These are phyloP conservation scores for Lactarius hengduanensis DNA, from an alignment of 768 basidiomycete species.

Conservation along the genomic window DNA sequence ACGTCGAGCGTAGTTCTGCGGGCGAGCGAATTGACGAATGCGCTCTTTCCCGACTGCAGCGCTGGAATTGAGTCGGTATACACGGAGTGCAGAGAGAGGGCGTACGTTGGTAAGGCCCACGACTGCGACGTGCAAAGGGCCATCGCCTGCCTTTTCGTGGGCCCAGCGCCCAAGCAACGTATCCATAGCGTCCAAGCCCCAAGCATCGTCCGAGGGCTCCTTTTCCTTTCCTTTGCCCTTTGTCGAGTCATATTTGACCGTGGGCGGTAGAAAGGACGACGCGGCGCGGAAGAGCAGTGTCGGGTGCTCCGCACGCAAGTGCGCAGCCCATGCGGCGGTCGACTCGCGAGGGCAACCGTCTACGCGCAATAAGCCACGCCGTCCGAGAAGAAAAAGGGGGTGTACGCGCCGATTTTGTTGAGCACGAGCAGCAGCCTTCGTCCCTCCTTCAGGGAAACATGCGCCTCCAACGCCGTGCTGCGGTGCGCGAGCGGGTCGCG, in stretches of 20 bases:
- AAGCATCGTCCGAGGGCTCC: constrained; percentile 52
- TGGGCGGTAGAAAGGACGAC: constrained; percentile 57
- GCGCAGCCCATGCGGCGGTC: constrained; percentile 62
- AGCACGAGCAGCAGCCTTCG: constrained; percentile 64
- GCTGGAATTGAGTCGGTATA: constrained; percentile 7
- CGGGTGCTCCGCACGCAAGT: constrained; percentile 58
- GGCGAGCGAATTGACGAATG: constrained; percentile 77
- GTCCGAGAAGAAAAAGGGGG: constrained; percentile 2
- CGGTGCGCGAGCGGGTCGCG: constrained; percentile 77
- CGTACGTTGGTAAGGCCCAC: constrained; percentile 83
- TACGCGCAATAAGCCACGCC: constrained; percentile 34
- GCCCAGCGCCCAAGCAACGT: constrained; percentile 49
- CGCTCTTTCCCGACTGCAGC: constrained; percentile 77
- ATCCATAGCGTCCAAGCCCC: constrained; percentile 57
- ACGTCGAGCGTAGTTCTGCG: constrained; percentile 51
- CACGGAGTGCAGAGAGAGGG: constrained; percentile 10
- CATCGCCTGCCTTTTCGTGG: constrained; percentile 45
- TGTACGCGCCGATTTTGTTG: constrained; percentile 79
- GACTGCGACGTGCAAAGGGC: constrained; percentile 67
- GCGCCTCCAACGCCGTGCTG: constrained; percentile 59
- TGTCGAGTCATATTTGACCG: constrained; percentile 28
- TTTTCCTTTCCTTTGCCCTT: constrained; percentile 45
- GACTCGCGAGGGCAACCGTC: constrained; percentile 81
- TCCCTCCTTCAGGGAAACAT: constrained; percentile 43
- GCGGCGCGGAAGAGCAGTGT: constrained; percentile 75